Conservation (phyloP, 495 filamentous ascomycete species). For the Penicillium arizonense region DNA sequence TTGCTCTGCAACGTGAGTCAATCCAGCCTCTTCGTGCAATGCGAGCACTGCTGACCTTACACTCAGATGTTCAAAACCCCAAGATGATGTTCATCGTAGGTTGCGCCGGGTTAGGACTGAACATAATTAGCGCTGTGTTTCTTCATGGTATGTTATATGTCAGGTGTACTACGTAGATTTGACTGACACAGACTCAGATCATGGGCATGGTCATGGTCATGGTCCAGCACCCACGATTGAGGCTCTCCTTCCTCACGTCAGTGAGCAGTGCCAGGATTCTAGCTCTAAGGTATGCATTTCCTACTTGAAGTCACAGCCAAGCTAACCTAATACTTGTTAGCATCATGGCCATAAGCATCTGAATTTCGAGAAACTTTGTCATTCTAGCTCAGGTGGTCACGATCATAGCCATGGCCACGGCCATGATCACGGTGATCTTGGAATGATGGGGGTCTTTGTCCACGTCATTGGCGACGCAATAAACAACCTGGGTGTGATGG, state of each 20-base stretch:
- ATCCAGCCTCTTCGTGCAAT: neutral
- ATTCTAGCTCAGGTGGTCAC: constrained; percentile 44
- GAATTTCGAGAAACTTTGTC: constrained; percentile 4
- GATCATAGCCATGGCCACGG: constrained; percentile 28
- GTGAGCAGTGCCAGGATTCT: constrained; percentile 12
- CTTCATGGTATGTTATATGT: constrained; percentile 56
- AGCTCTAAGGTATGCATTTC: constrained; percentile 14
- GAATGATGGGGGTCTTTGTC: constrained; percentile 47
- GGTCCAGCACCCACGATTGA: constrained; percentile 6
- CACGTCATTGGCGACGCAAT: constrained; percentile 50
- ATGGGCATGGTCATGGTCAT: constrained; percentile 22
- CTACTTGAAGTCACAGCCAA: neutral
- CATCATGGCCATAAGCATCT: constrained; percentile 27
- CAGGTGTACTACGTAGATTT: neutral
- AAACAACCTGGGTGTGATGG: constrained; percentile 51
- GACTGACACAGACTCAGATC: constrained; percentile 18
- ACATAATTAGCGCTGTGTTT: constrained; percentile 73
- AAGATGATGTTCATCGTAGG: constrained; percentile 75
- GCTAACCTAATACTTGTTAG: constrained; percentile 5
- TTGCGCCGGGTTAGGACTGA: constrained; percentile 72
- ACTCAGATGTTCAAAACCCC: constrained; percentile 62
- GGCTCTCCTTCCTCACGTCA: constrained; percentile 5
- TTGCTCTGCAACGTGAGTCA: constrained; percentile 45
- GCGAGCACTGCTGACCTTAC: neutral
- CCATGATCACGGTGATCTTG: constrained; percentile 41